These are phyloP conservation scores for Lupinus albus DNA, from an alignment of 306 rosid species.

Conservation along the genomic window DNA sequence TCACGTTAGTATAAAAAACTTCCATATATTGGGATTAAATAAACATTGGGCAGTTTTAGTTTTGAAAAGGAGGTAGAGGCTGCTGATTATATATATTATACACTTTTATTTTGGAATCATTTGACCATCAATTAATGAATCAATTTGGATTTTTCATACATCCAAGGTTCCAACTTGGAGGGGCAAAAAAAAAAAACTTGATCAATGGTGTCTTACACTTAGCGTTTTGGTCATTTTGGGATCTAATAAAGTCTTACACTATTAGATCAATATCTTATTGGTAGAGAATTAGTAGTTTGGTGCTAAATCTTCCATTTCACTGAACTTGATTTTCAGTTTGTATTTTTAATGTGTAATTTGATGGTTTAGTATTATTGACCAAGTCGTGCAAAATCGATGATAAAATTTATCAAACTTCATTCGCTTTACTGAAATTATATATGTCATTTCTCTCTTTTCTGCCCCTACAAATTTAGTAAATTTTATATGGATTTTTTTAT, in stretches of 20 bases:
- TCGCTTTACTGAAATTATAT: too few species aligned
- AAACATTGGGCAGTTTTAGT: background rate
- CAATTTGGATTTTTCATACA: background rate
- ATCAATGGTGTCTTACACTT: too few species aligned
- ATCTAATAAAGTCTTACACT: too few species aligned
- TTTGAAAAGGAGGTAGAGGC: background rate
- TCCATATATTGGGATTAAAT: conserved; percentile 1
- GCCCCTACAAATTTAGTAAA: too few species aligned
- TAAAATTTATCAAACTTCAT: background rate
- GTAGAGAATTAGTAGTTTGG: background rate
- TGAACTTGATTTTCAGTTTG: background rate
- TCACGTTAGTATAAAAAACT: background rate
- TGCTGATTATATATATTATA: background rate
- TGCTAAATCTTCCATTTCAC: background rate
- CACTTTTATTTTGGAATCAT: background rate
- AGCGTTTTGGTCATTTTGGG: too few species aligned
- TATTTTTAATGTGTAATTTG: background rate
- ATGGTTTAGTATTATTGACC: background rate
- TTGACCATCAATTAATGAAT: background rate
- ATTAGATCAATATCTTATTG: too few species aligned
- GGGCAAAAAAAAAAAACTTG: too few species aligned
- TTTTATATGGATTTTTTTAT: too few species aligned
- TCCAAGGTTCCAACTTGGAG: conserved; percentile 21
- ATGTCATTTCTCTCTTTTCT: too few species aligned
- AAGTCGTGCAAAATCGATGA: conserved; percentile 3